phyloP scores from a whole-genome alignment of 2,329 filamentous ascomycete genomes.

The Nakataea oryzae region DNA sequence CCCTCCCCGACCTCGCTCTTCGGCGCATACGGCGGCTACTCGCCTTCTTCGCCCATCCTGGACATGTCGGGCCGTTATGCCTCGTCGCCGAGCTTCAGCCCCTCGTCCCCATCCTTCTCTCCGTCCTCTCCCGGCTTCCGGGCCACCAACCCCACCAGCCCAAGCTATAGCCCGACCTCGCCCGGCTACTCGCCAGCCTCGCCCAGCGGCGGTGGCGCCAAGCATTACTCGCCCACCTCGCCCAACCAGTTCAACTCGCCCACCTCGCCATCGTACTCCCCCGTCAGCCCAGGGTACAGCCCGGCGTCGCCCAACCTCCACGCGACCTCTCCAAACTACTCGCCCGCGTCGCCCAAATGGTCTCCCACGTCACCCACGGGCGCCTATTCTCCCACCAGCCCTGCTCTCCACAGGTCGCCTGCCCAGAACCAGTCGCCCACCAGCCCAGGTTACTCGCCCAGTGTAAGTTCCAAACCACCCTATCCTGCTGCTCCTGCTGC shows the following conservation, averaged over 20 bases:
- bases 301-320: constrained; percentile 52
- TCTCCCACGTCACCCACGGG: constrained; percentile 59
- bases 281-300: constrained; percentile 61
- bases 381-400: constrained; percentile 54
- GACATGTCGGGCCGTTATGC: constrained; percentile 38
- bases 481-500: too few species aligned
- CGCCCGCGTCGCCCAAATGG: constrained; percentile 63
- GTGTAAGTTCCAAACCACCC: constrained; percentile 23
- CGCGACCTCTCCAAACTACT: constrained; percentile 50
- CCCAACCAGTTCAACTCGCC: constrained; percentile 64
- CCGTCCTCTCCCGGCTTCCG: constrained; percentile 50
- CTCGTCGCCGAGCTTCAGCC: constrained; percentile 52
- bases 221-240: constrained; percentile 59
- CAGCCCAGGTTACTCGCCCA: constrained; percentile 64
- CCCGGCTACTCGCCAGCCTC: constrained; percentile 56
- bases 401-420: constrained; percentile 44
- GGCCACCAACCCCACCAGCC: constrained; percentile 42
- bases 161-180: constrained; percentile 55
- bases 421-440: constrained; percentile 50
- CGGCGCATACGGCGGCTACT: constrained; percentile 52
- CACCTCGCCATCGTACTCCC: constrained; percentile 63
- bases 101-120: constrained; percentile 53
- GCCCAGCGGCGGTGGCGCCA: constrained; percentile 35
- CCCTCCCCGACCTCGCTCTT: constrained; percentile 58
- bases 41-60: constrained; percentile 63